phyloP scores from a whole-genome alignment of 106 monocot species.

The Dendrobium catenatum region DNA sequence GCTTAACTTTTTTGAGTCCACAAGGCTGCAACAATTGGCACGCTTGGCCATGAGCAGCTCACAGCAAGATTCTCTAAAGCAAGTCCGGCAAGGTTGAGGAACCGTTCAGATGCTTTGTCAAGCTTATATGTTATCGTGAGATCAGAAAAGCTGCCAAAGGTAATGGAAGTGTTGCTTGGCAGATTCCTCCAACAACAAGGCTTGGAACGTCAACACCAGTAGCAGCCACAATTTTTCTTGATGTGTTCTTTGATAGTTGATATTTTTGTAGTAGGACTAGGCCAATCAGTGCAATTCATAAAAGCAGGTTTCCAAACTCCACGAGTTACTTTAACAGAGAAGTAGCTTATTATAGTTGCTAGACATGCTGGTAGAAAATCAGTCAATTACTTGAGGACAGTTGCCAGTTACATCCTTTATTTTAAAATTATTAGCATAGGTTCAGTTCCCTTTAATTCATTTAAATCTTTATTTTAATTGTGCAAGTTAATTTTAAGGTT shows the following conservation, averaged over 20 bases:
- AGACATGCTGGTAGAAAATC: constrained; percentile 89
- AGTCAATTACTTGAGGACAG: constrained; percentile 49
- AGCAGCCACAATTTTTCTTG: constrained; percentile 77
- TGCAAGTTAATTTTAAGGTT: too few relatives aligned
- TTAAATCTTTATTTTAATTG: too few relatives aligned
- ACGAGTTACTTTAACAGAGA: constrained; percentile 72
- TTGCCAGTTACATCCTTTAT: too few relatives aligned
- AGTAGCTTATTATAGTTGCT: constrained; percentile 78
- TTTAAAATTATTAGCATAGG: too few relatives aligned
- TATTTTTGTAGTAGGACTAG: constrained; percentile 87
- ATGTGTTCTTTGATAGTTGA: constrained; percentile 75
- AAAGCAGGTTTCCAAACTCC: constrained; percentile 86
- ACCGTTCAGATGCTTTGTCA: constrained; percentile 76
- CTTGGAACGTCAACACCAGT: constrained; percentile 39
- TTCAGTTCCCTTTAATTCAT: too few relatives aligned
- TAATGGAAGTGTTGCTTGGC: constrained; percentile 65
- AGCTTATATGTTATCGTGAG: constrained; percentile 96
- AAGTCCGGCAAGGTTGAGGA: constrained; percentile 88
- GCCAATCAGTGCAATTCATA: constrained; percentile 96
- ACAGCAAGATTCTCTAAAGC: constrained; percentile 84
- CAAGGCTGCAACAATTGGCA: constrained; percentile 89
- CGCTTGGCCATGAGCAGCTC: constrained; percentile 98
- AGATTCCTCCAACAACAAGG: constrained; percentile 33
- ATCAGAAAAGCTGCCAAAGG: constrained; percentile 91
- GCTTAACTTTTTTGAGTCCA: constrained; percentile 92